Percentiles rank a stretch among this genome's conserved stretches.
phyloP scores from a whole-genome alignment of 495 filamentous ascomycete species.

The Penicillium herquei region DNA sequence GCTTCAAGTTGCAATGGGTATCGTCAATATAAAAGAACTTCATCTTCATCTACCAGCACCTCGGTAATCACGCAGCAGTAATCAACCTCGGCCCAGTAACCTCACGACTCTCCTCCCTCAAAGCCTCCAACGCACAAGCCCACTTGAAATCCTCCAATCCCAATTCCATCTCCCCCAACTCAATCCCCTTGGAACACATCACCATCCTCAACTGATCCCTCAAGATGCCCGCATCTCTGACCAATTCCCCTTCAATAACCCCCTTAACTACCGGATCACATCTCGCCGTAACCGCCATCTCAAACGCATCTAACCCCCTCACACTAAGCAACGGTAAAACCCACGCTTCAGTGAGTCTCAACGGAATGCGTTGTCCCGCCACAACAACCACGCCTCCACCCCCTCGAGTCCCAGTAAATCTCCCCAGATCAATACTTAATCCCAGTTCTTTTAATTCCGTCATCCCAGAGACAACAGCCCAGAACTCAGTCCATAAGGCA shows the following conservation, averaged over 20 bases:
- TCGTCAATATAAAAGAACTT: background rate
- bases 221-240: constrained; percentile 28
- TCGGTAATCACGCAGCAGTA: constrained; percentile 14
- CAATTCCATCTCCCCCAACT: constrained; percentile 5
- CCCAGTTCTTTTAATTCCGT: constrained; percentile 18
- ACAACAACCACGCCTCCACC: constrained; percentile 16
- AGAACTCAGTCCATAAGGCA: constrained; percentile 37
- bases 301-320: constrained; percentile 32
- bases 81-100: constrained; percentile 9
- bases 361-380: constrained; percentile 23
- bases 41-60: no score
- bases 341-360: constrained; percentile 32
- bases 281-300: constrained; percentile 38
- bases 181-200: constrained; percentile 22
- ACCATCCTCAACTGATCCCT: constrained; percentile 28
- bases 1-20: background rate
- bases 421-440: constrained; percentile 36
- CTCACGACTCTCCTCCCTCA: constrained; percentile 1
- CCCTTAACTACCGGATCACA: constrained; percentile 34
- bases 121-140: constrained; percentile 10
- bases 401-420: constrained; percentile 23
- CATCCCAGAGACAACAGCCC: constrained; percentile 26
- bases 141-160: constrained; percentile 6
- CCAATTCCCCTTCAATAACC: constrained; percentile 28
- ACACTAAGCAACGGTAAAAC: constrained; percentile 32